Percentiles rank a stretch among this genome's conserved stretches.
Conservation (phyloP, 2,329 filamentous ascomycete species). For the Penicillium concentricum region DNA sequence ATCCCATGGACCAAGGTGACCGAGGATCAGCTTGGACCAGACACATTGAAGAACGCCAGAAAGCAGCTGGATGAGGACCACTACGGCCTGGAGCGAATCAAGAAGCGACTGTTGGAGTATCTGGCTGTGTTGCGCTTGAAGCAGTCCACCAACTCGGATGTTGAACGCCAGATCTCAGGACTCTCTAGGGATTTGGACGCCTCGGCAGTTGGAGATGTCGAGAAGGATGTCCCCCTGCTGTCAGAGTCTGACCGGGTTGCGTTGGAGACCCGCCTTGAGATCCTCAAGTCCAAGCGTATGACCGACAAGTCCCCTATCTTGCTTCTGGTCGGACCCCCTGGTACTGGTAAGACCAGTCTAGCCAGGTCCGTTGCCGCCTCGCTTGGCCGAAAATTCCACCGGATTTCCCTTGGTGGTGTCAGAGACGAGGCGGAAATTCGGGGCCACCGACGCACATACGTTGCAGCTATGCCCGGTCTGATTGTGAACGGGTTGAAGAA, state of each 20-base stretch:
- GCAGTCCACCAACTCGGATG: slow-evolving; percentile 79
- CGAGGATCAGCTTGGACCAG: slow-evolving; percentile 78
- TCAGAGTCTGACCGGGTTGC: slow-evolving; percentile 47
- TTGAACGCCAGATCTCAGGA: slow-evolving; percentile 71
- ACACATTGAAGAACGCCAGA: slow-evolving; percentile 74
- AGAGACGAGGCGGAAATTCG: slow-evolving; percentile 96
- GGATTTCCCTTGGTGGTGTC: slow-evolving; percentile 93
- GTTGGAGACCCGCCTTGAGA: slow-evolving; percentile 64
- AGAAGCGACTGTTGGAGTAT: slow-evolving; percentile 93
- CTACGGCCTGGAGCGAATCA: slow-evolving; percentile 94
- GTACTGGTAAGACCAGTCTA: slow-evolving; percentile 92
- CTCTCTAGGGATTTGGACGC: slow-evolving; percentile 49
- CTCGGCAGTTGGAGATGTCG: slow-evolving; percentile 44
- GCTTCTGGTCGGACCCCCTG: slow-evolving; percentile 87
- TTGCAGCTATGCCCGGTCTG: slow-evolving; percentile 96
- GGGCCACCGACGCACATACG: slow-evolving; percentile 91
- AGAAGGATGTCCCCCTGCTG: slow-evolving; percentile 57
- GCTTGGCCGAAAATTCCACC: slow-evolving; percentile 90
- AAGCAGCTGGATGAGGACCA: slow-evolving; percentile 95
- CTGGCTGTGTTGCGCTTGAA: slow-evolving; percentile 94
- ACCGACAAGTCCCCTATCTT: slow-evolving; percentile 95
- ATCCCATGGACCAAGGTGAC: slow-evolving; percentile 88
- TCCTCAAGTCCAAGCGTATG: slow-evolving; percentile 78
- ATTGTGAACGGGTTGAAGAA: slow-evolving; percentile 94
- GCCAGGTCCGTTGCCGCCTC: slow-evolving; percentile 91